Evolutionary conservation across 306 rosid genomes (phyloP), one percentile per base, ranked within the genome.

Genomic region (Pterocarpus macrocarpus): DNA sequence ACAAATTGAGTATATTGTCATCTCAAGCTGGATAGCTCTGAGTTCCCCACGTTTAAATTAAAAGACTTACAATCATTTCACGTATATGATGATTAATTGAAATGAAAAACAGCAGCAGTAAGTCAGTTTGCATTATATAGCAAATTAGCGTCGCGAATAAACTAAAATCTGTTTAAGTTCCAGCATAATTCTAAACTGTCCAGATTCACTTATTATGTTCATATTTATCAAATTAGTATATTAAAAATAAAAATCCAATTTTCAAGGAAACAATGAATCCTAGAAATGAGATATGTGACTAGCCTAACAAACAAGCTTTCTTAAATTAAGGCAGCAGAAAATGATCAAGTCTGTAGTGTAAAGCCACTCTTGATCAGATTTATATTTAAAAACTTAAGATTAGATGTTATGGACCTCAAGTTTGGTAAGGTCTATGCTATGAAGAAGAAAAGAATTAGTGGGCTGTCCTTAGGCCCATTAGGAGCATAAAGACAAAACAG

Each of bases 31-130:
- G 52, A 72, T 41, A 59, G 64, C 7, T 4, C 39, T 56, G 61
- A 73, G 55, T 61, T 80, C 45, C 73, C 36, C 61, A 9, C 73
- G 22, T 71, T 71, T 80, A 76, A 58, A 82, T 69, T 63, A 52
- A 64, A 71, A 71, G 44, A 28, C 17, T 47, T n/a, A 32, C 14
- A 8, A 73, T 34, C 59, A 50, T 16, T 66, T 66, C 34, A 68
- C 58, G 44, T 28, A 33, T 32, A 59, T 36, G 28, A 38, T 33
- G 64, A 64, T 62, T 53, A 71, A 22, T 69, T 16, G 69, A 64
- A 79, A 69, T 34, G 56, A 39, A 43, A 76, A 49, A 56, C 10
- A 52, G 66, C 22, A 35, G 36, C 38, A 15, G 58, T 43, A 4
- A 71, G 8, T 64, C 65, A 28, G n/a, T 64, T 78, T 22, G 16